Evolutionary conservation across 768 basidiomycete species (phyloP), one percentile per base, ranked within the genome.

Genomic region (Hypholoma fasciculare): DNA sequence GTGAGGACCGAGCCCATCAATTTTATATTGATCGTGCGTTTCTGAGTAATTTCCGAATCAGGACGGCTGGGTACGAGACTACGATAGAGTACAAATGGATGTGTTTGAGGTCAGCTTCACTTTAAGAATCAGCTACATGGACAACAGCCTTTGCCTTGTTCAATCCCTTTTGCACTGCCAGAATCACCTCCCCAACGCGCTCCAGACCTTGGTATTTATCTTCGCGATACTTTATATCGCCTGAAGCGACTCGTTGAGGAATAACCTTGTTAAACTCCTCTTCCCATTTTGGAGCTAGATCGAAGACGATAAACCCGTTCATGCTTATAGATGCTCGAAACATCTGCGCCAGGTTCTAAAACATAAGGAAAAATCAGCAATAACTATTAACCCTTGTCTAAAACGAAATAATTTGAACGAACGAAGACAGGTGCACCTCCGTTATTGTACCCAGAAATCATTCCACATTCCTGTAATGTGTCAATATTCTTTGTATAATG

Each of bases 211-310:
- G 63, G 7, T 67, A 72, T 4, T 80, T 57, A 47, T 82, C 74
- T 61, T 84, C 83, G 9, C 61, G 67, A 37, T 76, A 74, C 63
- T 78, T 79, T 43, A 83, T 49, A 61, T 81, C 74, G 7, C 82
- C 80, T 5, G 63, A 71, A 3, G 72, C 76, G 27, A 84, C 56
- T 52, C 68, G 66, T 8, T 63, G 59, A 5, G 81, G 79, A 3
- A 84, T 58, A 9, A 66, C 72, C 20, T 65, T 64, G 46, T 76
- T 74, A 66, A 85, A 84, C 8, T 70, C 74, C 2, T 70, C 69
- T 7, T 56, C 37, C 64, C 77, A 76, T 59, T 80, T 34, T 1
- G 30, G 61, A 1, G 54, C 23, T 14, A 74, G 62, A 9, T 19
- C 54, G 23, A 12, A 43, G 14, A 75, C 67, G 42, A 78, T 68